phyloP scores from a whole-genome alignment of 2,329 filamentous ascomycete genomes.

The Pezicula radicicola region DNA sequence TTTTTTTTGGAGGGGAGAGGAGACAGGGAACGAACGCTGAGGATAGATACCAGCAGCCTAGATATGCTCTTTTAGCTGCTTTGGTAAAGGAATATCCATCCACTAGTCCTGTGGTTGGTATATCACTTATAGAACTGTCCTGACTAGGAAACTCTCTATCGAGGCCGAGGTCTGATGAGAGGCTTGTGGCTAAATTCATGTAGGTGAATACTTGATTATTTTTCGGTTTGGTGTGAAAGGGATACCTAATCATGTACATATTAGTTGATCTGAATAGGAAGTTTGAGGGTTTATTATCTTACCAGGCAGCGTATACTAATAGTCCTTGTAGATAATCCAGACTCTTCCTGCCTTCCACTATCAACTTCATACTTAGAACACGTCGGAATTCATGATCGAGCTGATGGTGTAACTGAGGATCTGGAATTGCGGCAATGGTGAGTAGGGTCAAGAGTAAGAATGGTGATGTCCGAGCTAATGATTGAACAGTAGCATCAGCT shows the following conservation, averaged over 20 bases:
- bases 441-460: constrained; percentile 26
- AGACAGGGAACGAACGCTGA: constrained; percentile 18
- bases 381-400: constrained; percentile 25
- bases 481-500: constrained; percentile 17
- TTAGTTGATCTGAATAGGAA: background rate
- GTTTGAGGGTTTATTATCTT: constrained; percentile 10
- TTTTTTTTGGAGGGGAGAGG: background rate
- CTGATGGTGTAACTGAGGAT: constrained; percentile 22
- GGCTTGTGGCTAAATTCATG: constrained; percentile 28
- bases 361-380: constrained; percentile 28
- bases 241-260: constrained; percentile 18
- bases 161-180: constrained; percentile 29
- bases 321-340: constrained; percentile 55
- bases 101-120: constrained; percentile 14
- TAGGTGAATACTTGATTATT: constrained; percentile 27
- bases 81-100: constrained; percentile 15
- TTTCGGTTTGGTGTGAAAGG: constrained; percentile 23
- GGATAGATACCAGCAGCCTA: constrained; percentile 28
- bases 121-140: constrained; percentile 12
- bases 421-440: constrained; percentile 18
- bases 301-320: constrained; percentile 59
- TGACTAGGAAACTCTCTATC: constrained; percentile 19
- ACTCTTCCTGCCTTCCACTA: constrained; percentile 54
- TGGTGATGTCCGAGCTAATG: constrained; percentile 19
- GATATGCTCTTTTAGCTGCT: constrained; percentile 22